Percentiles rank a stretch among this genome's conserved stretches.
Evolutionary conservation across 2,329 filamentous ascomycete genomes (phyloP).

Genomic region (Alternaria arbusti): DNA sequence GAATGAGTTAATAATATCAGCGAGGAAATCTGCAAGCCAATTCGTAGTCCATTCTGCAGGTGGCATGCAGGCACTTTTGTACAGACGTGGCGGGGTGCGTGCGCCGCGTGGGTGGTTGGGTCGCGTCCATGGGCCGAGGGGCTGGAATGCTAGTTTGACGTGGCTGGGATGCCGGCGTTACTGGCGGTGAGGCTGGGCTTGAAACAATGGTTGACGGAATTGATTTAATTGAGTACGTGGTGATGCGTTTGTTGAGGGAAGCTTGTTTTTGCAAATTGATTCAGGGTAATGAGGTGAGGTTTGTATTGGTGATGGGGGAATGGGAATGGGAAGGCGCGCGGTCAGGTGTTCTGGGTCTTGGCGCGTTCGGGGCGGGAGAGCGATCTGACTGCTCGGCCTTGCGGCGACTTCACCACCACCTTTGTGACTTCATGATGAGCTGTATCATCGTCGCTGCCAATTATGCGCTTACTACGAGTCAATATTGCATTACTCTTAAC

Average conservation of each 20-base stretch:
- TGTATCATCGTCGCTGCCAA: accelerated
- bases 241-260: not conserved
- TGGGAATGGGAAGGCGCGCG: conserved; percentile 1
- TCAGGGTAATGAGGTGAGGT: not conserved
- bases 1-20: not conserved
- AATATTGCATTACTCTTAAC: accelerated
- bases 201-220: conserved; percentile 7
- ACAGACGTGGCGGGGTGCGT: conserved; percentile 32
- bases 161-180: conserved; percentile 13
- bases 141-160: conserved; percentile 3
- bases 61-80: conserved; percentile 38
- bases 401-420: not conserved
- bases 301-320: not conserved
- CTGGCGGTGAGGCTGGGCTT: conserved; percentile 19
- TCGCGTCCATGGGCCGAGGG: conserved; percentile 15
- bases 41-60: conserved; percentile 9
- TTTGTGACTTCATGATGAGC: not conserved
- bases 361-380: not conserved
- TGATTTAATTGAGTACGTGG: conserved; percentile 1
- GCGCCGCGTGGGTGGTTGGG: conserved; percentile 31
- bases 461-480: accelerated
- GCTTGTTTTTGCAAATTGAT: not conserved
- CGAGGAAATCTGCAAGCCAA: conserved; percentile 22
- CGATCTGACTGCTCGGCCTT: not conserved
- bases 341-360: conserved; percentile 17